Evolutionary conservation across 441 rosid species (phyloP).

Genomic region (Aleurites moluccanus): DNA sequence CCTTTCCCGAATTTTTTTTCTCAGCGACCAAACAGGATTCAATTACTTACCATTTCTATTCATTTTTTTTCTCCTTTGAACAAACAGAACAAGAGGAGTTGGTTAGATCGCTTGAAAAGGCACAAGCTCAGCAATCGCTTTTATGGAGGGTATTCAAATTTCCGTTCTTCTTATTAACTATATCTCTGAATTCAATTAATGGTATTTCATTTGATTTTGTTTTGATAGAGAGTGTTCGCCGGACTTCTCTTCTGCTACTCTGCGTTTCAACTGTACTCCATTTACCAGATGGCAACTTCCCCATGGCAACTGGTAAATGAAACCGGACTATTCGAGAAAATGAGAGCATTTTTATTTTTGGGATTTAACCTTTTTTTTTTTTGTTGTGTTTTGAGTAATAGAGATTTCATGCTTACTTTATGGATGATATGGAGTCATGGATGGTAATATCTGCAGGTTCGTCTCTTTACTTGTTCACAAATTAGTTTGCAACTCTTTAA

Average conservation of each 20-base stretch:
- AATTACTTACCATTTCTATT: not conserved
- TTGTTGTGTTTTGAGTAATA: constrained; percentile 30
- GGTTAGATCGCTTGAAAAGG: constrained; percentile 70
- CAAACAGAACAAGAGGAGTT: constrained; percentile 80
- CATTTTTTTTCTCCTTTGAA: not conserved
- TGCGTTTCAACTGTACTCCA: constrained; percentile 64
- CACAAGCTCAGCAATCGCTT: constrained; percentile 62
- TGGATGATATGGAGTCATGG: constrained; percentile 73
- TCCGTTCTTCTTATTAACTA: not conserved
- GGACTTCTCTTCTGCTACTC: constrained; percentile 48
- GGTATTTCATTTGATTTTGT: not conserved
- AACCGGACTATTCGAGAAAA: too few species aligned
- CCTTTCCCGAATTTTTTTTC: not conserved
- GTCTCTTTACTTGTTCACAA: constrained; percentile 16
- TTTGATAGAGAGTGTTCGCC: constrained; percentile 59
- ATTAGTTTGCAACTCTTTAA: too few species aligned
- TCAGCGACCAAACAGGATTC: not conserved
- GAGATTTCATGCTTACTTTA: constrained; percentile 91
- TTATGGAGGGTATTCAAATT: constrained; percentile 67
- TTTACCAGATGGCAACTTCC: constrained; percentile 56
- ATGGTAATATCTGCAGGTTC: constrained; percentile 71
- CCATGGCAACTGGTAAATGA: constrained; percentile 84
- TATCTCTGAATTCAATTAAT: not conserved
- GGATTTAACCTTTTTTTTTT: not conserved
- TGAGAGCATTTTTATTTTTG: not conserved